Evolutionary conservation across 2,329 filamentous ascomycete genomes (phyloP).

Genomic region (Furcasterigmium sp.): DNA sequence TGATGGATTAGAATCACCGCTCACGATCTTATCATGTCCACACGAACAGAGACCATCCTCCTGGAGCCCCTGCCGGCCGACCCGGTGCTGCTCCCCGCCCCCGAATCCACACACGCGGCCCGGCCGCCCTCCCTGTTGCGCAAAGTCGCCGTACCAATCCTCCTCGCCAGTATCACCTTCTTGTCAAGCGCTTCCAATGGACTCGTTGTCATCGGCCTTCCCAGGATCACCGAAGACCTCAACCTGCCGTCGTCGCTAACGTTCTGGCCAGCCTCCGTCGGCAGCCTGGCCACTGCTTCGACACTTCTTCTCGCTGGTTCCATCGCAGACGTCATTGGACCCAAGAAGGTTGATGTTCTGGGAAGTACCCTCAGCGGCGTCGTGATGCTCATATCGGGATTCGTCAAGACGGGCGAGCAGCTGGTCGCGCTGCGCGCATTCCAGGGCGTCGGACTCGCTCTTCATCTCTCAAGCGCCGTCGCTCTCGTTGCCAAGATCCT

Average conservation of each 20-base stretch:
- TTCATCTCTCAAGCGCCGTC: conserved; percentile 29
- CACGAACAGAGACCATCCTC: not conserved
- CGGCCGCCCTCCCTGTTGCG: not conserved
- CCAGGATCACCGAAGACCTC: conserved; percentile 32
- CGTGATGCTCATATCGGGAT: conserved; percentile 21
- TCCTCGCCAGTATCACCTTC: conserved; percentile 19
- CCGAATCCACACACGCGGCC: not conserved
- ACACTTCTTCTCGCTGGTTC: conserved; percentile 31
- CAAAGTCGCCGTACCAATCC: conserved; percentile 6
- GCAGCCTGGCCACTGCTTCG: conserved; percentile 26
- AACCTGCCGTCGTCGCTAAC: conserved; percentile 23
- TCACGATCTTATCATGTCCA: too few species aligned
- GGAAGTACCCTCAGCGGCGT: conserved; percentile 24
- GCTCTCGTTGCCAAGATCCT: conserved; percentile 26
- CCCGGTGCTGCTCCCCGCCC: not conserved
- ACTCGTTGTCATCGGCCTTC: conserved; percentile 32
- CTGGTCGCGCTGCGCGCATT: conserved; percentile 31
- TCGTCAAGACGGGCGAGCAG: conserved; percentile 35
- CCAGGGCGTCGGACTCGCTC: conserved; percentile 29
- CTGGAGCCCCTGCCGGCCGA: not conserved
- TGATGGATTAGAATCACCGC: too few species aligned
- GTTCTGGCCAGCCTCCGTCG: conserved; percentile 33
- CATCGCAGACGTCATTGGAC: conserved; percentile 30
- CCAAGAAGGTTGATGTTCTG: conserved; percentile 22
- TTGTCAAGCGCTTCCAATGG: conserved; percentile 20